Evolutionary conservation across 169 alveolate genomes (phyloP).

Genomic region (Plasmodium cynomolgi): DNA sequence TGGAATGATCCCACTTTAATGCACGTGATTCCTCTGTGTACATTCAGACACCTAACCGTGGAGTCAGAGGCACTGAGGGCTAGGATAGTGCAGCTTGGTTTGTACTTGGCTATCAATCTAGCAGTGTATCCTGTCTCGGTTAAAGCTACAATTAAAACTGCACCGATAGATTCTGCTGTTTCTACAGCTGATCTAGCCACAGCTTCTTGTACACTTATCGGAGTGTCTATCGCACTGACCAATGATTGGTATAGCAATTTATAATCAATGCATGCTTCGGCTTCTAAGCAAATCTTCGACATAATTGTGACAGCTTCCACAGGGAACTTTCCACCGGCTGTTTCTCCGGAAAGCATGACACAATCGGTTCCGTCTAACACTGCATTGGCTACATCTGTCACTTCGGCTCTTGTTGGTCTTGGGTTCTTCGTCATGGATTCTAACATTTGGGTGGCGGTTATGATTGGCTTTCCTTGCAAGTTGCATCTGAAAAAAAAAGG

Average conservation of each 20-base stretch:
- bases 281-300: conserved; percentile 89
- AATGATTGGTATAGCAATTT: conserved; percentile 80
- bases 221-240: conserved; percentile 78
- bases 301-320: conserved; percentile 87
- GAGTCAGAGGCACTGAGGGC: conserved; percentile 93
- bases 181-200: conserved; percentile 93
- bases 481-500: conserved; percentile 85
- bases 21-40: conserved; percentile 95
- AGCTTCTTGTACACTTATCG: conserved; percentile 89
- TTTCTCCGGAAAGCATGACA: conserved; percentile 92
- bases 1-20: conserved; percentile 91
- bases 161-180: conserved; percentile 90
- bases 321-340: conserved; percentile 90
- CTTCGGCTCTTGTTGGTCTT: conserved; percentile 99
- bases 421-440: conserved; percentile 97
- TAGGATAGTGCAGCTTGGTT: conserved; percentile 94
- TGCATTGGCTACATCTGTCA: conserved; percentile 99
- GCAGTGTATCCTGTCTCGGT: conserved; percentile 98
- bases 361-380: conserved; percentile 99
- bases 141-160: conserved; percentile 93
- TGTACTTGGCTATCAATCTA: conserved; percentile 95
- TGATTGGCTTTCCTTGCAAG: conserved; percentile 96
- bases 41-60: conserved; percentile 92
- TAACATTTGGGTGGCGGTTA: conserved; percentile 99
- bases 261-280: conserved; percentile 87